Base-by-base conservation (phyloP, 2,329 filamentous ascomycete species). In the Epichloe scottii region DNA sequence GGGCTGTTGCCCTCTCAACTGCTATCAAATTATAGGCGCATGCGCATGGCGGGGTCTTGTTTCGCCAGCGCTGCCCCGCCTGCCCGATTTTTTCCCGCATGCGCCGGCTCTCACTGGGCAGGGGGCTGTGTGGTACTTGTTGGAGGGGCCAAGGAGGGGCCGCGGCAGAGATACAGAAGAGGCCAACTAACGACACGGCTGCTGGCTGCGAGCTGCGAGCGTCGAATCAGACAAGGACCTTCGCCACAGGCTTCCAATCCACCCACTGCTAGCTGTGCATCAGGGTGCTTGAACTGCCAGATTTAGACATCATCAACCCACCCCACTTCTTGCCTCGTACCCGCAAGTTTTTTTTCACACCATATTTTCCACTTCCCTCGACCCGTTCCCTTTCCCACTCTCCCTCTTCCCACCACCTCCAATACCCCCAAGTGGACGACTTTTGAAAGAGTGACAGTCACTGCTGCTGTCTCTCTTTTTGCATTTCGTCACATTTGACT, bases 391-490 rank as follows among this genome's bases (percentile, higher is more conserved):
- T 57, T 58, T 57, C 58, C 57, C 57, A 55, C 57, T 58, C 58
- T 58, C 57, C 58, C 54, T 57, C 39, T 14, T 57, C 55, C 52
- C 47, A 48, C 48, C 50, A 47, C 48, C 54, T 50, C 54, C 54
- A 48, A 56, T 49, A 55, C 56, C 51, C 53, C 53, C 61, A 62
- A 67, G 66, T 50, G 59, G 65, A 67, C 65, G 63, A 63, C 63
- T 65, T 61, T 63, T 45, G 17, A 12, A 61, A 66, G 65, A 68
- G 65, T 62, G 66, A 60, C 67, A 68, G 67, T 68, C 67, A 67
- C 66, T 68, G 60, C 62, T 63, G 62, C 67, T 70, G 67, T 68
- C 63, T 63, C 65, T 67, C 63, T 59, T 64, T 57, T 51, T 59
- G 40, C 37, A 41, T 43, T 62, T 63, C 60, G 61, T 62, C 58